Conservation (phyloP, 768 basidiomycete genomes). For the Mrakia hoshinonis region DNA sequence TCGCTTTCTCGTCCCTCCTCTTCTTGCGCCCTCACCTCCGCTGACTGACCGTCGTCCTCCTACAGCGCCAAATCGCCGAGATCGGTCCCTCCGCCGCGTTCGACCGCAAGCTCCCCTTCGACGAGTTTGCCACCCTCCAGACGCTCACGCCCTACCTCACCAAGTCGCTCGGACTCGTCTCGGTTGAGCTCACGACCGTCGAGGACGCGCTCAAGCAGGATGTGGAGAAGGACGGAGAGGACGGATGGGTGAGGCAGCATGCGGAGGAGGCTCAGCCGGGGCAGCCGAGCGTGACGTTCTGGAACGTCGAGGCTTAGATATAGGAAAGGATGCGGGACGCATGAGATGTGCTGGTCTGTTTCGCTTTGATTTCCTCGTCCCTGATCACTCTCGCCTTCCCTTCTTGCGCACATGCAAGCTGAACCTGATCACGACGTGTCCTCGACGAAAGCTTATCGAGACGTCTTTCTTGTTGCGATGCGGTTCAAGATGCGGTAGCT, state of each 20-base stretch:
- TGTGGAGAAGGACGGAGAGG: constrained; percentile 23
- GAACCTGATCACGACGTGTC: too few species aligned
- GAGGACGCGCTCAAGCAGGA: constrained; percentile 14
- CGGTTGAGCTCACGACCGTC: constrained; percentile 19
- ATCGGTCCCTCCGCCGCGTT: constrained; percentile 69
- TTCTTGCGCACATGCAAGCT: too few species aligned
- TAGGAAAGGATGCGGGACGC: not conserved
- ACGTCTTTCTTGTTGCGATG: too few species aligned
- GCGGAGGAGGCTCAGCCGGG: constrained; percentile 27
- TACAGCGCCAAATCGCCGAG: constrained; percentile 65
- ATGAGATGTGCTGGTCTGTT: too few species aligned
- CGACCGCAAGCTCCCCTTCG: constrained; percentile 72
- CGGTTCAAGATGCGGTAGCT: too few species aligned
- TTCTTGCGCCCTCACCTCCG: not conserved
- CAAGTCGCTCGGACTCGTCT: constrained; percentile 30
- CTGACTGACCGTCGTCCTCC: not conserved
- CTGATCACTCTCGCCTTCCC: too few species aligned
- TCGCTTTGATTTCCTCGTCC: too few species aligned
- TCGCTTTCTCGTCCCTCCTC: not conserved
- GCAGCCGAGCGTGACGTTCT: constrained; percentile 20
- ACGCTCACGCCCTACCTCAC: constrained; percentile 73
- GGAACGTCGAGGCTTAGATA: constrained; percentile 7
- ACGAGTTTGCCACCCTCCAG: constrained; percentile 61
- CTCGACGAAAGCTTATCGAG: too few species aligned
- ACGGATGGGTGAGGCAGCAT: constrained; percentile 1